phyloP scores from a whole-genome alignment of 2,329 filamentous ascomycete genomes.

The Diaporthe velutina region DNA sequence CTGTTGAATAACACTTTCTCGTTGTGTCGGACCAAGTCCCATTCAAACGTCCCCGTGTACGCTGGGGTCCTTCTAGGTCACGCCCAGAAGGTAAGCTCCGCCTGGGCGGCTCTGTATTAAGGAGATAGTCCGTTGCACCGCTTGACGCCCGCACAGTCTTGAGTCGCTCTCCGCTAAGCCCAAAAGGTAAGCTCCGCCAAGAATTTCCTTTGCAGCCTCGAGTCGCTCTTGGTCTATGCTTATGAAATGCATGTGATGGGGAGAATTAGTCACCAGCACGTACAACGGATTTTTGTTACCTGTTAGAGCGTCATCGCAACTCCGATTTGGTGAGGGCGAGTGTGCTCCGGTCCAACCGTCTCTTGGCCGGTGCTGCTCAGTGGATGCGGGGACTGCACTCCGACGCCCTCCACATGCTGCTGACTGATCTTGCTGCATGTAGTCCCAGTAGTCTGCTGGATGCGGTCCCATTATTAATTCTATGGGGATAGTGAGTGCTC shows the following conservation, averaged over 20 bases:
- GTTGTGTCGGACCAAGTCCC: accelerated
- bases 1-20: not conserved
- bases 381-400: constrained; percentile 22
- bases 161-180: not conserved
- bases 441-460: not conserved
- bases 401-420: not conserved
- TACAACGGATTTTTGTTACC: not conserved
- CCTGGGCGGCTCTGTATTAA: not conserved
- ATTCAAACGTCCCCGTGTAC: not conserved
- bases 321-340: constrained; percentile 13
- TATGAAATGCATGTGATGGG: not conserved
- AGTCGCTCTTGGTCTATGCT: not conserved
- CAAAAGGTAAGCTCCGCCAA: not conserved
- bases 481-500: not conserved
- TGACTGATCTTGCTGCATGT: not conserved
- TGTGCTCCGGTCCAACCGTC: constrained; percentile 10
- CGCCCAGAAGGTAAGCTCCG: not conserved
- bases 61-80: not conserved
- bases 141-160: not conserved
- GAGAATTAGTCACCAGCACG: not conserved
- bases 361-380: not conserved
- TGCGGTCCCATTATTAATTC: not conserved
- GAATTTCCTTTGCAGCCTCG: not conserved
- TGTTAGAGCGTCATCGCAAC: constrained; percentile 10
- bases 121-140: not conserved